A percentile compares a stretch with the other conserved stretches of the same genome.
Conservation (phyloP, 2,329 filamentous ascomycete genomes). For the Fusarium drepaniforme region DNA sequence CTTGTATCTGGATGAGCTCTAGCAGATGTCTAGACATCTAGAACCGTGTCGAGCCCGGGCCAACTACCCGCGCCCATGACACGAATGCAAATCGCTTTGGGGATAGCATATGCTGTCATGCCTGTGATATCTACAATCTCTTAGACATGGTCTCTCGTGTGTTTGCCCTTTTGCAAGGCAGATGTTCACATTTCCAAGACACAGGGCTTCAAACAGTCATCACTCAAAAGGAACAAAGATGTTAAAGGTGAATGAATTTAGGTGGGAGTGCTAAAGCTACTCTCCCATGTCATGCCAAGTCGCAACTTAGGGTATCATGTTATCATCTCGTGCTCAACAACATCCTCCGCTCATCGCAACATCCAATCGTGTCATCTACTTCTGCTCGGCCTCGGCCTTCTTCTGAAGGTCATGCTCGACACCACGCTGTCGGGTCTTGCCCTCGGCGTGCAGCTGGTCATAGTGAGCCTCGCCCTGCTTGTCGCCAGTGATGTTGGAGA, state of each 20-base stretch:
- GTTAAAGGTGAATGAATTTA: background rate
- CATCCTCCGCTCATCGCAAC: conserved; percentile 5
- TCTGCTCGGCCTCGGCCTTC: conserved; percentile 65
- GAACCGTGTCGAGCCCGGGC: no score
- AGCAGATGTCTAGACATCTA: no score
- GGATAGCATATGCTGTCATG: no score
- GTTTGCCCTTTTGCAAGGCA: background rate
- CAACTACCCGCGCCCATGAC: no score
- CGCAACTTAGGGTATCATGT: conserved; percentile 35
- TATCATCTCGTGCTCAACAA: conserved; percentile 25
- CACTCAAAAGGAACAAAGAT: background rate
- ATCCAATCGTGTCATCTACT: conserved; percentile 11
- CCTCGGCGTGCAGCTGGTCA: conserved; percentile 79
- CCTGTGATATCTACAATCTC: background rate
- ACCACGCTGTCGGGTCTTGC: conserved; percentile 86
- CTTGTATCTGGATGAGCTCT: no score
- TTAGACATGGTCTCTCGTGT: background rate
- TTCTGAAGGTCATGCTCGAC: conserved; percentile 86
- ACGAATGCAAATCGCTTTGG: no score
- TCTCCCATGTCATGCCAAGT: conserved; percentile 21
- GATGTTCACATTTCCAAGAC: background rate
- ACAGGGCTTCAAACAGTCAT: background rate
- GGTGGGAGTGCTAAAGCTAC: conserved; percentile 7
- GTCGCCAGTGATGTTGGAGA: conserved; percentile 81
- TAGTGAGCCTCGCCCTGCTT: conserved; percentile 72